These are phyloP conservation scores for Vigna reflexopilosa DNA, from an alignment of 306 rosid species.

Conservation along the genomic window DNA sequence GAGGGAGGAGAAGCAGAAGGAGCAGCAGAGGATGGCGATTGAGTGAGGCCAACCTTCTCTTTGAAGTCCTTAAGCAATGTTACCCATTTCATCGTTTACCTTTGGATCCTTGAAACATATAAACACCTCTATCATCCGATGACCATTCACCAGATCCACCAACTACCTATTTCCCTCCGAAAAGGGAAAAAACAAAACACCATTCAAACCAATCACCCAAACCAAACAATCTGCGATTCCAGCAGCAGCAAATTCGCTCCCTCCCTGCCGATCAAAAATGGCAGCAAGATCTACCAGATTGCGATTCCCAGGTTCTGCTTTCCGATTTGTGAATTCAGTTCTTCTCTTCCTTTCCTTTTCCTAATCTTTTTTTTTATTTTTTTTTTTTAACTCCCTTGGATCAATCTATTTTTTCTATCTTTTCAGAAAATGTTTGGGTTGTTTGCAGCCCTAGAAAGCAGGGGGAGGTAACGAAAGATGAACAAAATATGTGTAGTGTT, in stretches of 20 bases:
- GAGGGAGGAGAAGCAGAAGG: conserved; percentile 50
- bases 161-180: conserved; percentile 43
- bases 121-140: conserved; percentile 72
- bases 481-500: conserved; percentile 44
- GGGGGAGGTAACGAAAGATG: conserved; percentile 51
- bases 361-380: not conserved
- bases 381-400: conserved; percentile 30
- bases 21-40: conserved; percentile 59
- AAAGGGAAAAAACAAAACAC: conserved; percentile 39
- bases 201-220: conserved; percentile 16
- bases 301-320: conserved; percentile 29
- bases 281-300: conserved; percentile 64
- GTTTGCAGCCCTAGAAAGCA: conserved; percentile 57
- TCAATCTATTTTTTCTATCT: conserved; percentile 42
- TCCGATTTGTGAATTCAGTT: conserved; percentile 27
- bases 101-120: conserved; percentile 63
- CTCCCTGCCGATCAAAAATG: conserved; percentile 54
- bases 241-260: conserved; percentile 53
- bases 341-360: conserved; percentile 41
- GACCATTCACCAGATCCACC: conserved; percentile 71
- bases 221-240: conserved; percentile 34
- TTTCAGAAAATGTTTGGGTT: conserved; percentile 52
- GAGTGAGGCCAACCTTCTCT: conserved; percentile 98
- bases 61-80: conserved; percentile 97
- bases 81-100: conserved; percentile 97